Evolutionary conservation across 2,329 filamentous ascomycete genomes (phyloP).

Genomic region (Sclerotiophoma versabilis): DNA sequence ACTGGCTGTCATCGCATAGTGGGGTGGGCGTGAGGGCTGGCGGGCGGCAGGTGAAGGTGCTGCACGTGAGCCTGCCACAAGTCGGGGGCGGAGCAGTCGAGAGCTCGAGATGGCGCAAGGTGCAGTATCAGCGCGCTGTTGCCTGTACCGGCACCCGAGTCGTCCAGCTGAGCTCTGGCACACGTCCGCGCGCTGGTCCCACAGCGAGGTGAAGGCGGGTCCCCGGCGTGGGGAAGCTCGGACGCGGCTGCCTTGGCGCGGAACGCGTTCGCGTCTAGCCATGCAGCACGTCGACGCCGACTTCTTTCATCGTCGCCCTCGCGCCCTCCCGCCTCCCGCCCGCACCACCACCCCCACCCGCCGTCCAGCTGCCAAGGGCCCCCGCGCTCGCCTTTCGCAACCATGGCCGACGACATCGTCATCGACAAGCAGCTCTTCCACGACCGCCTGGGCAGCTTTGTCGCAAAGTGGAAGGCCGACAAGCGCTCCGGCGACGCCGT

Average conservation of each 20-base stretch:
- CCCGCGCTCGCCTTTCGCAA: conserved; percentile 34
- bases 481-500: conserved; percentile 84
- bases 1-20: conserved; percentile 49
- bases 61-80: conserved; percentile 22
- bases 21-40: conserved; percentile 21
- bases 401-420: conserved; percentile 77
- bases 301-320: conserved; percentile 28
- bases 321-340: conserved; percentile 8
- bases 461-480: conserved; percentile 94
- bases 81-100: too few relatives aligned
- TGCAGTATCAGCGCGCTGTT: background rate
- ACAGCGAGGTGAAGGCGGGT: conserved; percentile 1
- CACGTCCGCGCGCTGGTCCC: background rate
- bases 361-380: conserved; percentile 30
- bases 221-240: conserved; percentile 11
- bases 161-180: background rate
- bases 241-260: conserved; percentile 9
- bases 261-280: conserved; percentile 18
- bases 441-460: conserved; percentile 85
- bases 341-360: conserved; percentile 13
- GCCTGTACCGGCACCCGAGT: too few relatives aligned
- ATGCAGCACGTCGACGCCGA: conserved; percentile 3
- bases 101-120: too few relatives aligned
- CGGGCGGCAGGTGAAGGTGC: conserved; percentile 20
- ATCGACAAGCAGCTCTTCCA: conserved; percentile 95